These are phyloP conservation scores for Kazachstania kunashirensis DNA, from an alignment of 805 yeast species.

Conservation along the genomic window DNA sequence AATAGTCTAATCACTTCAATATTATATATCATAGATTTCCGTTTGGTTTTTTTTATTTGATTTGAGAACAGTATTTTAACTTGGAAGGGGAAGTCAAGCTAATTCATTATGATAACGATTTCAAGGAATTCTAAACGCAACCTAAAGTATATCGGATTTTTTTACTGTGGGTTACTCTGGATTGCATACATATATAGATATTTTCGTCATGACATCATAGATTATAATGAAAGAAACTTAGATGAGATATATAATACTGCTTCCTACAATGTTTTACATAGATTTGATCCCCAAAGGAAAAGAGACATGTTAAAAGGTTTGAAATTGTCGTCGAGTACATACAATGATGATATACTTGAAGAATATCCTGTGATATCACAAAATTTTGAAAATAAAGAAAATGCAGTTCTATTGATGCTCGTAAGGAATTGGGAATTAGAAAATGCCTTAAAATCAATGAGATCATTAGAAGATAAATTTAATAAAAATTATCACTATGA, in stretches of 20 bases:
- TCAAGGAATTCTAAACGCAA: neutral
- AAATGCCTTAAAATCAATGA: constrained; percentile 66
- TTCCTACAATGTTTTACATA: constrained; percentile 11
- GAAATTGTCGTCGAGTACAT: constrained; percentile 23
- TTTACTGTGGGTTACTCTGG: neutral
- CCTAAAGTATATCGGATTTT: neutral
- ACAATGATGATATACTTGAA: constrained; percentile 5
- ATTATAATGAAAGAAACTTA: neutral
- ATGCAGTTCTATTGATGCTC: constrained; percentile 81
- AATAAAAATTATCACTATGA: constrained; percentile 57
- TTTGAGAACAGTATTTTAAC: too few relatives aligned
- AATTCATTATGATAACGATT: neutral
- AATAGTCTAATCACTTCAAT: too few relatives aligned
- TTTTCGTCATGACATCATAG: neutral
- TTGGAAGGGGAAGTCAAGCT: too few relatives aligned
- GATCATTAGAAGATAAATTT: constrained; percentile 69
- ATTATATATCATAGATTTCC: too few relatives aligned
- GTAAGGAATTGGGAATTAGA: constrained; percentile 72
- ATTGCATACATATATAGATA: neutral
- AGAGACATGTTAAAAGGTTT: constrained; percentile 7
- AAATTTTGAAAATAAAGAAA: constrained; percentile 24
- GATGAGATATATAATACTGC: neutral
- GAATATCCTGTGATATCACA: constrained; percentile 1
- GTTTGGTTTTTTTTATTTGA: too few relatives aligned
- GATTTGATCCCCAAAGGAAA: constrained; percentile 12